A percentile compares a stretch with the other conserved stretches of the same genome.
Evolutionary conservation across 78 protist species (phyloP).

Genomic region (Chrysochromulina parva): DNA sequence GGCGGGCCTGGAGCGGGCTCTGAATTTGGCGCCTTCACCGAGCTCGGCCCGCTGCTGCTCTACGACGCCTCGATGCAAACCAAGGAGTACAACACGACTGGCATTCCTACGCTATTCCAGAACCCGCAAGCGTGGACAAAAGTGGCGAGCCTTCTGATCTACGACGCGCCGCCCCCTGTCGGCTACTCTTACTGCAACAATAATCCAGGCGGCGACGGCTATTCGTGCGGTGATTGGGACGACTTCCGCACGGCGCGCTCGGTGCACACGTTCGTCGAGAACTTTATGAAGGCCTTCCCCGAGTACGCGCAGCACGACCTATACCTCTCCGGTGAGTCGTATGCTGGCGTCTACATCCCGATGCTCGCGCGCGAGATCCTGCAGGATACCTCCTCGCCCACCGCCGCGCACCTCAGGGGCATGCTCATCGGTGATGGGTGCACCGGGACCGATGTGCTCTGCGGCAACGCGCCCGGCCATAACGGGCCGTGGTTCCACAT

Average conservation of each 20-base stretch:
- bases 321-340: constrained; percentile 55
- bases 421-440: constrained; percentile 35
- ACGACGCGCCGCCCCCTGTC: constrained; percentile 47
- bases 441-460: background rate
- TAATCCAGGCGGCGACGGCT: background rate
- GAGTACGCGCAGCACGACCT: background rate
- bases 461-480: background rate
- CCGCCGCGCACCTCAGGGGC: background rate
- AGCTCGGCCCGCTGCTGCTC: constrained; percentile 55
- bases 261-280: background rate
- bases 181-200: constrained; percentile 49
- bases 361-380: constrained; percentile 39
- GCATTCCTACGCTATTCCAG: constrained; percentile 43
- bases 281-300: background rate
- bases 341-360: constrained; percentile 63
- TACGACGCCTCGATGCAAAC: constrained; percentile 20
- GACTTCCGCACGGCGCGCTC: background rate
- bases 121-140: constrained; percentile 48
- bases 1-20: constrained; percentile 55
- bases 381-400: background rate
- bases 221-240: background rate
- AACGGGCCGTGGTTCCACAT: no score
- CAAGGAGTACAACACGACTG: constrained; percentile 25
- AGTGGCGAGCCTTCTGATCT: background rate
- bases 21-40: constrained; percentile 46